Evolutionary conservation across 2,329 filamentous ascomycete species (phyloP).

Genomic region (Monosporascus sp.): DNA sequence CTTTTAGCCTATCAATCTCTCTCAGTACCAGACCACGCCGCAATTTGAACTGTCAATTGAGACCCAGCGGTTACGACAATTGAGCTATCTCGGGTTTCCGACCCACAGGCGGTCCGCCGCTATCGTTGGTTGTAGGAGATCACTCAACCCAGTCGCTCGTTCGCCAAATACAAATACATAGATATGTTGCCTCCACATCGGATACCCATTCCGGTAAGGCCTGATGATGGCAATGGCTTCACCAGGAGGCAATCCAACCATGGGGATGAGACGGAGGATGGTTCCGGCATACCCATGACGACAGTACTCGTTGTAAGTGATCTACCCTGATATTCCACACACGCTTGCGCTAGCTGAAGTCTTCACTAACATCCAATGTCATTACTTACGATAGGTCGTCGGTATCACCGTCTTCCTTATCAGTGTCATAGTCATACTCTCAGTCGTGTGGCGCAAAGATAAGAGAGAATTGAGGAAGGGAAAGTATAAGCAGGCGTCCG

Average conservation of each 20-base stretch:
- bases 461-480: background rate
- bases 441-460: background rate
- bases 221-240: background rate
- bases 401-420: background rate
- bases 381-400: background rate
- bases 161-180: background rate
- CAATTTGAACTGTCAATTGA: too few relatives aligned
- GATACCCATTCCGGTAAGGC: background rate
- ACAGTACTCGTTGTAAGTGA: background rate
- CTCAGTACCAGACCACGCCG: too few relatives aligned
- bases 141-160: background rate
- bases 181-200: background rate
- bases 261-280: background rate
- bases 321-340: background rate
- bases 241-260: background rate
- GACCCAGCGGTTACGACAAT: too few relatives aligned
- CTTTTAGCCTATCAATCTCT: too few relatives aligned
- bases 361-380: background rate
- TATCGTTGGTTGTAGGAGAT: background rate
- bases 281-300: background rate
- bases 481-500: slow-evolving; percentile 21
- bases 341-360: background rate
- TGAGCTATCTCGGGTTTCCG: too few relatives aligned
- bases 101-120: too few relatives aligned
- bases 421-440: background rate